These are phyloP conservation scores for Coemansia asiatica DNA, from an alignment of 192 early-diverging fungal species.

Conservation along the genomic window DNA sequence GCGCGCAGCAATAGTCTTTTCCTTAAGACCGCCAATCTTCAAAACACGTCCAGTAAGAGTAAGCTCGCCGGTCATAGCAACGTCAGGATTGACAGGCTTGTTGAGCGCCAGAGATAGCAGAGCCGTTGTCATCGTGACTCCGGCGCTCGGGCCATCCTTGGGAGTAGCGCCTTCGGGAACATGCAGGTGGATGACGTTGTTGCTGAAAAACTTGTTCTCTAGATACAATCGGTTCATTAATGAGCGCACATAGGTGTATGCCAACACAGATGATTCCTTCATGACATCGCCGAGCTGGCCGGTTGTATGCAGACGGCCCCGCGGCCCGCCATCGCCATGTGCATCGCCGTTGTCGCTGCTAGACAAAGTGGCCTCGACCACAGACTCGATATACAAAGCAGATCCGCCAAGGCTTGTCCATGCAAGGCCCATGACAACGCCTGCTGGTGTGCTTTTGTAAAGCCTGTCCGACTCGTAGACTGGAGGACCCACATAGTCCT, in stretches of 20 bases:
- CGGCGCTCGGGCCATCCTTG: constrained; percentile 97
- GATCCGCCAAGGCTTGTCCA: constrained; percentile 98
- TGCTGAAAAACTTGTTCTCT: constrained; percentile 88
- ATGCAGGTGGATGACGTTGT: constrained; percentile 89
- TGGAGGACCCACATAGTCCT: constrained; percentile 92
- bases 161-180: constrained; percentile 97
- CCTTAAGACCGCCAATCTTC: constrained; percentile 96
- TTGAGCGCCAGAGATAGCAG: constrained; percentile 89
- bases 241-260: constrained; percentile 94
- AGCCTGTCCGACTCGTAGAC: constrained; percentile 86
- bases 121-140: constrained; percentile 93
- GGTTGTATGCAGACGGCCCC: constrained; percentile 75
- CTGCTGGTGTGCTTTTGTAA: constrained; percentile 86
- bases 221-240: constrained; percentile 74
- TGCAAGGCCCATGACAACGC: constrained; percentile 97
- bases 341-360: constrained; percentile 20
- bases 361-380: constrained; percentile 76
- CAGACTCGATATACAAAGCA: constrained; percentile 92
- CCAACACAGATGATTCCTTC: constrained; percentile 95
- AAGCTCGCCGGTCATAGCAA: constrained; percentile 98
- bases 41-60: constrained; percentile 96
- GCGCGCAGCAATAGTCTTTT: constrained; percentile 98
- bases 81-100: constrained; percentile 69
- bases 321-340: constrained; percentile 13
- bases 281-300: constrained; percentile 99